Percentiles rank a stretch among this genome's conserved stretches.
phyloP scores from a whole-genome alignment of 139 green algal species.

The Chlamydomonas sp. region DNA sequence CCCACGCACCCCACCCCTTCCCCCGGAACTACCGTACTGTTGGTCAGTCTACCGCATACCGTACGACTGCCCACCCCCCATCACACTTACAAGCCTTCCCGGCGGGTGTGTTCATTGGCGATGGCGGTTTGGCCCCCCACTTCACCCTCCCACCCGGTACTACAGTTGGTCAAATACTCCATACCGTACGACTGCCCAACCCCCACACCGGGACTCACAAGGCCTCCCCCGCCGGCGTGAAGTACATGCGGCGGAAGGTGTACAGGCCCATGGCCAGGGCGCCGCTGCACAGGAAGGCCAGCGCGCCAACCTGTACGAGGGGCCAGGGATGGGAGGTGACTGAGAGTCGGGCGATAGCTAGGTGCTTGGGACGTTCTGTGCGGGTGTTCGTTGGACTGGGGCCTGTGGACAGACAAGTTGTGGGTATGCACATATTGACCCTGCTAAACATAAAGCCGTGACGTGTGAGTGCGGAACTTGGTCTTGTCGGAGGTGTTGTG shows the following conservation, averaged over 20 bases:
- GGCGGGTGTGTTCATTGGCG: background rate
- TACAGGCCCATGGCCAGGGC: background rate
- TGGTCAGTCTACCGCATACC: background rate
- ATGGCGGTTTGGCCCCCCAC: background rate
- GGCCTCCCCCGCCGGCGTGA: constrained; percentile 2
- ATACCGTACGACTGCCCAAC: background rate
- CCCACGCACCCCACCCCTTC: too few species aligned
- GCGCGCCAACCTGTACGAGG: background rate
- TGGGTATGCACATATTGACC: too few species aligned
- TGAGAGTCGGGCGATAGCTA: too few species aligned
- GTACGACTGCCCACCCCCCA: background rate
- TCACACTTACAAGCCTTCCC: background rate
- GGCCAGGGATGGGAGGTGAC: background rate
- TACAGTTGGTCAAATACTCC: background rate
- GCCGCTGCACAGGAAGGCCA: background rate
- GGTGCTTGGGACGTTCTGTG: too few species aligned
- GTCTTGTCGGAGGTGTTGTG: too few species aligned
- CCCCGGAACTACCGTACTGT: background rate
- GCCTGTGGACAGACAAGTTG: too few species aligned
- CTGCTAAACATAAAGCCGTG: too few species aligned
- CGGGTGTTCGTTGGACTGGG: too few species aligned
- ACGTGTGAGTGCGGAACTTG: too few species aligned
- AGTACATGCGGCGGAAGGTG: constrained; percentile 16
- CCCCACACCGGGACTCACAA: constrained; percentile 16
- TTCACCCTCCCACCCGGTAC: background rate